phyloP scores from a whole-genome alignment of 148 eudicot genomes.

The Suaeda aralocaspica region DNA sequence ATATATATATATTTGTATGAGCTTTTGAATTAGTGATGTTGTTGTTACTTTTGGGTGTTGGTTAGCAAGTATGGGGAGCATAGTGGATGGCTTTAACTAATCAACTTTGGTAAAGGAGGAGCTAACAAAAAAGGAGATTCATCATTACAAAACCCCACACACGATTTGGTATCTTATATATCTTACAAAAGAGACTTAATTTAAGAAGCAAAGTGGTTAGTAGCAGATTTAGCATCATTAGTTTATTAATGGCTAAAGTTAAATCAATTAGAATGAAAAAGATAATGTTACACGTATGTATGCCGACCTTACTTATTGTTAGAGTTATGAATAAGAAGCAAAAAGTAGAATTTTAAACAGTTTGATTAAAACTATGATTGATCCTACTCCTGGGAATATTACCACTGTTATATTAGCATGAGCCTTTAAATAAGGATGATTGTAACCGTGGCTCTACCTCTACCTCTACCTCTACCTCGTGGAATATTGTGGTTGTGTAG shows the following conservation, averaged over 20 bases:
- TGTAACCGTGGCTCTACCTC: too few species aligned
- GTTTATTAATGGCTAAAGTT: neutral
- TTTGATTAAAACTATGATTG: too few species aligned
- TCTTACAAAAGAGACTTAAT: constrained; percentile 8
- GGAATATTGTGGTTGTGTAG: too few species aligned
- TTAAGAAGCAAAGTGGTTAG: neutral
- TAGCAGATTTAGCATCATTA: neutral
- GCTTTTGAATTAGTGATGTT: neutral
- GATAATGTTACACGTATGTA: neutral
- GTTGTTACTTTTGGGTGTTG: constrained; percentile 2
- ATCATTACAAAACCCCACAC: constrained; percentile 22
- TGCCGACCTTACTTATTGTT: neutral
- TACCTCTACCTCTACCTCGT: too few species aligned
- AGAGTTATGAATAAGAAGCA: neutral
- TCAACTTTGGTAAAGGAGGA: constrained; percentile 14
- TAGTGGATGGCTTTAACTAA: neutral
- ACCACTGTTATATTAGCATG: too few species aligned
- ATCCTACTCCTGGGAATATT: too few species aligned
- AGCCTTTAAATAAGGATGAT: too few species aligned
- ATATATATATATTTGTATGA: too few species aligned
- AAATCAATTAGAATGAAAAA: neutral
- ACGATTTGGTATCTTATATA: neutral
- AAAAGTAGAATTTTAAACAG: too few species aligned
- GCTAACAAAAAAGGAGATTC: neutral
- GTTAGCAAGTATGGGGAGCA: constrained; percentile 1